phyloP scores from a whole-genome alignment of 2,329 filamentous ascomycete genomes.

The Magnaporthales sp. region DNA sequence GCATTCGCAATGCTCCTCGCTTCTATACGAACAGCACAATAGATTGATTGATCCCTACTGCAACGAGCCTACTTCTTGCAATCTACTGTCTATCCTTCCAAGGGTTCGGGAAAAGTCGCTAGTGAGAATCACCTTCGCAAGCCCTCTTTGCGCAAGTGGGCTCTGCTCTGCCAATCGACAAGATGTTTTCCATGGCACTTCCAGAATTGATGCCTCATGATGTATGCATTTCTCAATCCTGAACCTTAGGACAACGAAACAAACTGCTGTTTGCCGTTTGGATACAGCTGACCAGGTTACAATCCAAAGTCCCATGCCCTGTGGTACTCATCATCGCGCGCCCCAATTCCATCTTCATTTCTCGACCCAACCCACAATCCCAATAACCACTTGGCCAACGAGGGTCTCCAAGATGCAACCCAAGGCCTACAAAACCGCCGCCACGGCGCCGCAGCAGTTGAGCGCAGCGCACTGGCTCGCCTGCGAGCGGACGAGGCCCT shows the following conservation, averaged over 20 bases:
- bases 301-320: conserved; percentile 55
- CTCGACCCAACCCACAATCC: conserved; percentile 15
- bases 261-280: not conserved
- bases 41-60: not conserved
- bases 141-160: not conserved
- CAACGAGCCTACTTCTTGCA: not conserved
- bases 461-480: conserved; percentile 56
- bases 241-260: not conserved
- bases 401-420: conserved; percentile 14
- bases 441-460: conserved; percentile 26
- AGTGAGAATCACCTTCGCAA: not conserved
- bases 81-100: not conserved
- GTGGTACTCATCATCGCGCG: conserved; percentile 62
- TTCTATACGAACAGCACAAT: not conserved
- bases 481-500: conserved; percentile 70
- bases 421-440: conserved; percentile 17
- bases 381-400: conserved; percentile 12
- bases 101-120: not conserved
- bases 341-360: conserved; percentile 23
- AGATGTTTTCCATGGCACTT: conserved; percentile 50
- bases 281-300: not conserved
- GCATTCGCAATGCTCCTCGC: not conserved
- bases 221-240: conserved; percentile 34
- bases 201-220: conserved; percentile 63
- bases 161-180: conserved; percentile 9